Base-by-base conservation (phyloP, 768 basidiomycete species). In the Boletus pseudo-olivaceus region DNA sequence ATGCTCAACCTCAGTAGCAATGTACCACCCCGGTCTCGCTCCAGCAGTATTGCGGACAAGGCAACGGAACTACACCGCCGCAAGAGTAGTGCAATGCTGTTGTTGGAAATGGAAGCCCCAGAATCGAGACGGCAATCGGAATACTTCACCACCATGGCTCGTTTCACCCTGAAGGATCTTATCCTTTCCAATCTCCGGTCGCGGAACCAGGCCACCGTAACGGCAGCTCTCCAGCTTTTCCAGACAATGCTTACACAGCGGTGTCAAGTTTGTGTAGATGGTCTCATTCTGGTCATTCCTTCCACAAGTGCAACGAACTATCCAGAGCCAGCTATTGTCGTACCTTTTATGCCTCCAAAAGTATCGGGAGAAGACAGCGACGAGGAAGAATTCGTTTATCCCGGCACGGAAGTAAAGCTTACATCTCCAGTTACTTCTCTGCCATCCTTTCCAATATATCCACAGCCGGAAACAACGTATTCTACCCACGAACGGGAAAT, bases 91-190 rank as follows among this genome's bases (percentile, higher is more conserved):
- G 93, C 93, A 1, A 92, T 96, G 89, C 75, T 81, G n/a, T 74
- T 93, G n/a, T 73, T 97, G 48, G 89, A 93, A 66, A 83, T 90
- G 78, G 86, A 92, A 66, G 85, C 85, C 2, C 87, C 89, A 1
- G 82, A 82, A 14, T 83, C 88, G 15, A 77, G 82, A 52, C 82
- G 79, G 55, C 83, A 77, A 49, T 84, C 90, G 1, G 85, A 84
- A 59, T 97, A 97, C 72, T 90, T 92, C 68, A 93, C 87, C 2
- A 85, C 91, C 0, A 82, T 89, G 72, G 90, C 88, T 12, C 83
- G 93, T 17, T 98, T 93, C 75, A 95, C 92, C 5, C 77, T 98
- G 38, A 93, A 92, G 67, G 96, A 98, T 62, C 78, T 98, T 33
- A 72, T 98, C 8, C 63, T 91, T 46, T 80, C 90, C 42, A 93